Evolutionary conservation across 352 stramenopile species (phyloP).

Genomic region (Phytophthora podocarpi): DNA sequence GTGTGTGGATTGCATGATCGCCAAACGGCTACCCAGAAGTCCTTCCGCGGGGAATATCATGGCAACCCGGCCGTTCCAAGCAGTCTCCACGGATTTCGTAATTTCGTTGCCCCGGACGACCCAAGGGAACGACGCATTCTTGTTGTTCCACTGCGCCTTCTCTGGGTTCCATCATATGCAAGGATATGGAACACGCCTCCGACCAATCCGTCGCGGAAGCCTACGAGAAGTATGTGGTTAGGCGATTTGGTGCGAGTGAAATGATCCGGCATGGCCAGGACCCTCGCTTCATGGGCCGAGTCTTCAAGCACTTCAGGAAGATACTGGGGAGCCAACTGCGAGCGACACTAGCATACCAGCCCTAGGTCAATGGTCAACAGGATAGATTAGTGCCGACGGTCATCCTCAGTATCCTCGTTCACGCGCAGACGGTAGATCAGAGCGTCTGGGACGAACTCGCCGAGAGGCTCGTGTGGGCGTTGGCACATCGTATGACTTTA

Average conservation of each 20-base stretch:
- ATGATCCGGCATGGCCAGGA: conserved; percentile 33
- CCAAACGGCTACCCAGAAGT: background rate
- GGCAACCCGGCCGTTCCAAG: conserved; percentile 1
- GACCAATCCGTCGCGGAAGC: no score
- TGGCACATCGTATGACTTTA: conserved; percentile 23
- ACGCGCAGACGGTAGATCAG: conserved; percentile 27
- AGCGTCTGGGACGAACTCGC: conserved; percentile 39
- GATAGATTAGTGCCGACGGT: conserved; percentile 38
- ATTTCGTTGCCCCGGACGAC: conserved; percentile 1
- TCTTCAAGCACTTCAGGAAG: conserved; percentile 28
- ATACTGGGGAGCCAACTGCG: conserved; percentile 29
- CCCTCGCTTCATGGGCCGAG: conserved; percentile 34
- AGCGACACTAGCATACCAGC: conserved; percentile 36
- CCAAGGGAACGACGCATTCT: background rate
- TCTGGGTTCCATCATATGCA: no score
- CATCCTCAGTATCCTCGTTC: conserved; percentile 16
- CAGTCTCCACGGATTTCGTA: conserved; percentile 22
- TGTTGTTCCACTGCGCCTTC: conserved; percentile 10
- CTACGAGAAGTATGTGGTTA: no score
- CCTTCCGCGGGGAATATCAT: conserved; percentile 10
- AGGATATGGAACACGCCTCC: no score
- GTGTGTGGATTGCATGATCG: background rate
- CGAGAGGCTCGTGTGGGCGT: conserved; percentile 26
- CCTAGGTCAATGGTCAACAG: conserved; percentile 44
- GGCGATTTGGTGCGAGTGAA: conserved; percentile 24